phyloP scores from a whole-genome alignment of 2,329 filamentous ascomycete genomes.

The Claviceps spartinae region DNA sequence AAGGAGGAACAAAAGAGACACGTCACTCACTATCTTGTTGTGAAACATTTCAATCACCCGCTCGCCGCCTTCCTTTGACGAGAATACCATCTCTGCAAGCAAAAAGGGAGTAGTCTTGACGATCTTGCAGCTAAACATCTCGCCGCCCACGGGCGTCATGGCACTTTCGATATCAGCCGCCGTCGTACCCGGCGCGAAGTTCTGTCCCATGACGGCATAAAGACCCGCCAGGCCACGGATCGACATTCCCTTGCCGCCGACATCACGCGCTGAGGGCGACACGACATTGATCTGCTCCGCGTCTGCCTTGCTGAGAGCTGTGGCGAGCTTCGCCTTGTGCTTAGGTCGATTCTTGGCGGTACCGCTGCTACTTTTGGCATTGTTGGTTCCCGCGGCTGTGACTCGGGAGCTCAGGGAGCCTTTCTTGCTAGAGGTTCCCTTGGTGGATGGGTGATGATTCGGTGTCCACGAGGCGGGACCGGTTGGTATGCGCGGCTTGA shows the following conservation, averaged over 20 bases:
- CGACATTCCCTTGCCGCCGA: conserved; percentile 37
- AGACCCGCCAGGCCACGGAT: conserved; percentile 64
- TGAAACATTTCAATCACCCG: conserved; percentile 64
- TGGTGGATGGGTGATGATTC: conserved; percentile 45
- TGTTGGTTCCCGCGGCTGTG: conserved; percentile 22
- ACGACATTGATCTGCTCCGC: conserved; percentile 25
- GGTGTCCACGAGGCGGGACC: conserved; percentile 50
- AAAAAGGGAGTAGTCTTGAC: conserved; percentile 56
- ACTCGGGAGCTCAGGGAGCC: conserved; percentile 35
- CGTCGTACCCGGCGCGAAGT: conserved; percentile 71
- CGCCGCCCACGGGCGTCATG: conserved; percentile 60
- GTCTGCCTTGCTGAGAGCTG: conserved; percentile 30
- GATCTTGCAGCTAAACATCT: conserved; percentile 53
- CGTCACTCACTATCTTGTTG: conserved; percentile 52
- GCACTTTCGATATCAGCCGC: conserved; percentile 73
- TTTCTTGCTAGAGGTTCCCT: conserved; percentile 12
- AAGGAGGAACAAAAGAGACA: conserved; percentile 4
- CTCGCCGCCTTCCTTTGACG: conserved; percentile 58
- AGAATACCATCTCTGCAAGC: conserved; percentile 65
- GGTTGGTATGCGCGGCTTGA: neutral
- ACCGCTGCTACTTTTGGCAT: neutral
- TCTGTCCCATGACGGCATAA: conserved; percentile 61
- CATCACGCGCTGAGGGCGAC: conserved; percentile 5
- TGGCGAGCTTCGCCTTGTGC: conserved; percentile 26
- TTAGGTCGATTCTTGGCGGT: conserved; percentile 12